Base-by-base conservation (phyloP, 169 alveolate genomes). In the Plasmodium blacklocki region DNA sequence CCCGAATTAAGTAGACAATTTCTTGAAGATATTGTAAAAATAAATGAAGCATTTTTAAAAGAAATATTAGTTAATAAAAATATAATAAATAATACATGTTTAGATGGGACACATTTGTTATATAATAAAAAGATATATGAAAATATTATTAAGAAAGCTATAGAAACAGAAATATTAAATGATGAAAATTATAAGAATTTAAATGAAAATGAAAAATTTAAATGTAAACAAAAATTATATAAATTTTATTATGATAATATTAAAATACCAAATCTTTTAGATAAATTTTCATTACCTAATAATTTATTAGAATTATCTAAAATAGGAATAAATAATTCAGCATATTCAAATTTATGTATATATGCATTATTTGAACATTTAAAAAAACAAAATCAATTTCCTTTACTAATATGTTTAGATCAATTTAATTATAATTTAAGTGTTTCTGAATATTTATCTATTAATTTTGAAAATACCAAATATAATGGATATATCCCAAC, bases 401-500 rank as follows among this genome's bases (percentile, higher is more conserved):
- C 96, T 23, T 52, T 94, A 19, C 74, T 94, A 14, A 83, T 94
- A 14, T 87, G 88, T 1, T 87, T 89, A 5, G 96, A 93, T 87
- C 78, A 67, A 39, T 49, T 58, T 59, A 76, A 71, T 54, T 58
- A 23, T 56, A 50, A 50, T 58, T 91, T 94, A 63, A 91, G 95
- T 26, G 95, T 90, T 4, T 94, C 96, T 19, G 96, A 94, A 86
- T 94, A 94, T 58, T 68, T 94, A 8, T 94, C 96, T 15, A 92
- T 94, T 58, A 92, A 94, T 85, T 94, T 92, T 67, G 95, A 94
- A 78, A 86, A 86, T 74, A 94, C 96, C 12, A 92, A 93, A 89
- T 94, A 88, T 83, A 88, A 91, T 80, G 96, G 96, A 14, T 94
- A 94, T 89, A 94, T 94, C 19, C 96, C 96, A 8, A 91, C 95